Percentiles rank a stretch among this genome's conserved stretches.
These are phyloP conservation scores for Colletotrichum siamense DNA, from an alignment of 2,329 filamentous ascomycete genomes.

Conservation along the genomic window DNA sequence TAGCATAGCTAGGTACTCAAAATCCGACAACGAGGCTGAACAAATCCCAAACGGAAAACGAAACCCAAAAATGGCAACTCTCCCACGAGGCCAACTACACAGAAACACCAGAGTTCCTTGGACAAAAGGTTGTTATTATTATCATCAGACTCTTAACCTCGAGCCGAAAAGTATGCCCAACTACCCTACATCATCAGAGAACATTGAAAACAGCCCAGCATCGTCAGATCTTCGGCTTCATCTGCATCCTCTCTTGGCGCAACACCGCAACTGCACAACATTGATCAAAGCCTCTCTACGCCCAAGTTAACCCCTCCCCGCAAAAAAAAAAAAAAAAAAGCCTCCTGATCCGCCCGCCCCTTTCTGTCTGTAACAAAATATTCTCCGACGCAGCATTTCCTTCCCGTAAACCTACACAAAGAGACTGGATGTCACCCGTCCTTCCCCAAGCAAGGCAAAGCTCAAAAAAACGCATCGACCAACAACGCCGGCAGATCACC, in stretches of 20 bases:
- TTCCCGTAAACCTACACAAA: background rate
- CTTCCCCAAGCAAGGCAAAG: background rate
- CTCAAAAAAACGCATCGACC: background rate
- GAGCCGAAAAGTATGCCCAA: background rate
- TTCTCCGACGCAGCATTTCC: background rate
- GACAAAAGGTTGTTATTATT: background rate
- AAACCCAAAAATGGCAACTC: background rate
- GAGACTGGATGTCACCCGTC: background rate
- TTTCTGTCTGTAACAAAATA: background rate
- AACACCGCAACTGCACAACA: background rate
- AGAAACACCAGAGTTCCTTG: background rate
- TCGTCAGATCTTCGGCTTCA: background rate
- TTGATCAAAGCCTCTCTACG: background rate
- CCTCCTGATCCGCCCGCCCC: background rate
- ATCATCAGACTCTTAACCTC: background rate
- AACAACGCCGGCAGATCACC: background rate
- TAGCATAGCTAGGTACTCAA: background rate
- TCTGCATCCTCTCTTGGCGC: background rate
- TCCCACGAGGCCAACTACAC: background rate
- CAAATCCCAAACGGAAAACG: background rate
- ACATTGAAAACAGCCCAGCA: background rate
- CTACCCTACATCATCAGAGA: background rate
- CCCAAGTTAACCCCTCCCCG: background rate
- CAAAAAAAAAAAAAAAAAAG: background rate
- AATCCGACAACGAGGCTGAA: background rate